Evolutionary conservation across 106 monocot genomes (phyloP).

Genomic region (Platanthera guangdongensis): DNA sequence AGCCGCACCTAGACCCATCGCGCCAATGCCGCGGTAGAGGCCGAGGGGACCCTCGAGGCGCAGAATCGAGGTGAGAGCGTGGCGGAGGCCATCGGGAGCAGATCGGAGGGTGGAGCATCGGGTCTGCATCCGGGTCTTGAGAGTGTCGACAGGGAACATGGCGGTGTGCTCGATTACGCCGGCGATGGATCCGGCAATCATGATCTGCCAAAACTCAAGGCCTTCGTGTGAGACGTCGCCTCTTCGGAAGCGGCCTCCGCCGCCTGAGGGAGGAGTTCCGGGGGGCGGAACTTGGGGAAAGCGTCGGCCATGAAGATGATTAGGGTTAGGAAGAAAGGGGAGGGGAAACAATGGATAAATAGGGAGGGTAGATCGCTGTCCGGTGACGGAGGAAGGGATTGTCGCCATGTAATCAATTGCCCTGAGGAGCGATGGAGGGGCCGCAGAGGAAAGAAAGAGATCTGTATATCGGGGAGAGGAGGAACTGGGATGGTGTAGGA

Average conservation of each 20-base stretch:
- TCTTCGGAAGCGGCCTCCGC: constrained; percentile 6
- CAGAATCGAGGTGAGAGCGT: constrained; percentile 34
- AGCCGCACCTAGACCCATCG: constrained; percentile 88
- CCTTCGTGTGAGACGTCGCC: constrained; percentile 51
- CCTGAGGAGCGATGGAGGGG: not conserved
- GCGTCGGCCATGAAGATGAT: constrained; percentile 24
- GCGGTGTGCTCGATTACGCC: constrained; percentile 88
- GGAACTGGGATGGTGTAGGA: not conserved
- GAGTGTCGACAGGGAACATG: constrained; percentile 96
- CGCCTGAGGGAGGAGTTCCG: constrained; percentile 47
- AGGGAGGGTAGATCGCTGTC: constrained; percentile 20
- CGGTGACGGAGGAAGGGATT: constrained; percentile 2
- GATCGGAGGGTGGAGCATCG: constrained; percentile 22
- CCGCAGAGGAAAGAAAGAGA: constrained; percentile 6
- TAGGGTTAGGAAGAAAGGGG: constrained; percentile 9
- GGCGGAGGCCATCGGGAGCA: constrained; percentile 24
- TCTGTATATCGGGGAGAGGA: not conserved
- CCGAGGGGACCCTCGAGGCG: constrained; percentile 41
- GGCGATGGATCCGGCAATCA: constrained; percentile 87
- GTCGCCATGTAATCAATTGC: constrained; percentile 19
- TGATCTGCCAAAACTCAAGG: constrained; percentile 77
- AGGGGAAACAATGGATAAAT: constrained; percentile 5
- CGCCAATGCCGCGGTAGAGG: constrained; percentile 79
- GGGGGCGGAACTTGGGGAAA: constrained; percentile 40
- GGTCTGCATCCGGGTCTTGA: constrained; percentile 88